These are phyloP conservation scores for Kwoniella shandongensis DNA, from an alignment of 768 basidiomycete genomes.

Conservation along the genomic window DNA sequence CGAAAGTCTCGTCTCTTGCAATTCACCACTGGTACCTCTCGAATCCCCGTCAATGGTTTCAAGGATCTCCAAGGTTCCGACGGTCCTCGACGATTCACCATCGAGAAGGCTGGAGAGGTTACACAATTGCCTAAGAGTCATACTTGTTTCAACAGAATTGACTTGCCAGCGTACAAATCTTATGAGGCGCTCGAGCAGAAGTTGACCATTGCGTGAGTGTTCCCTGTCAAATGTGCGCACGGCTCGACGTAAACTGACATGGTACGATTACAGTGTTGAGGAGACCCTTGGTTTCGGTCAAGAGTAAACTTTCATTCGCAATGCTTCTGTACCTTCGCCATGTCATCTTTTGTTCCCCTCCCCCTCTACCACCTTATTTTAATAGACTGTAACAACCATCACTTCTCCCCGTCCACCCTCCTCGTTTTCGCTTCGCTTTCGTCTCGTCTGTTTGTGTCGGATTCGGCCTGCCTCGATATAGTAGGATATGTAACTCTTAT, in stretches of 20 bases:
- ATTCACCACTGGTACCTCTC: slow-evolving; percentile 94
- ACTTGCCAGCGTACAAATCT: slow-evolving; percentile 96
- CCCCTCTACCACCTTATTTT: neutral
- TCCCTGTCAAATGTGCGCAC: slow-evolving; percentile 4
- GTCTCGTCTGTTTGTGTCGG: no score
- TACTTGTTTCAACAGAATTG: slow-evolving; percentile 87
- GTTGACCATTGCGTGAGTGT: slow-evolving; percentile 67
- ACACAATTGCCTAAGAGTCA: slow-evolving; percentile 95
- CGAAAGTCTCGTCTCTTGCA: slow-evolving; percentile 93
- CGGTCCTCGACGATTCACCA: slow-evolving; percentile 92
- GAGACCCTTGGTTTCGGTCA: slow-evolving; percentile 94
- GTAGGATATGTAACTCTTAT: no score
- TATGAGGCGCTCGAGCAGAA: slow-evolving; percentile 93
- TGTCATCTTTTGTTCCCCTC: neutral
- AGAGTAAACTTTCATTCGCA: slow-evolving; percentile 59
- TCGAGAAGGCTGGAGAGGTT: slow-evolving; percentile 97
- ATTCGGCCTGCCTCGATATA: no score
- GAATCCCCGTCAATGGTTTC: slow-evolving; percentile 83
- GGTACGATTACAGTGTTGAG: slow-evolving; percentile 56
- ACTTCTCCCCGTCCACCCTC: no score
- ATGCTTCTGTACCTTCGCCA: neutral
- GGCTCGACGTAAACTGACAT: slow-evolving; percentile 7
- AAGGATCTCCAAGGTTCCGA: slow-evolving; percentile 98
- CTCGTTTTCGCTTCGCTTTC: no score
- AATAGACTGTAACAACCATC: no score